Base-by-base conservation (phyloP, 2,329 filamentous ascomycete genomes). In the Pseudogymnoascus sp. region DNA sequence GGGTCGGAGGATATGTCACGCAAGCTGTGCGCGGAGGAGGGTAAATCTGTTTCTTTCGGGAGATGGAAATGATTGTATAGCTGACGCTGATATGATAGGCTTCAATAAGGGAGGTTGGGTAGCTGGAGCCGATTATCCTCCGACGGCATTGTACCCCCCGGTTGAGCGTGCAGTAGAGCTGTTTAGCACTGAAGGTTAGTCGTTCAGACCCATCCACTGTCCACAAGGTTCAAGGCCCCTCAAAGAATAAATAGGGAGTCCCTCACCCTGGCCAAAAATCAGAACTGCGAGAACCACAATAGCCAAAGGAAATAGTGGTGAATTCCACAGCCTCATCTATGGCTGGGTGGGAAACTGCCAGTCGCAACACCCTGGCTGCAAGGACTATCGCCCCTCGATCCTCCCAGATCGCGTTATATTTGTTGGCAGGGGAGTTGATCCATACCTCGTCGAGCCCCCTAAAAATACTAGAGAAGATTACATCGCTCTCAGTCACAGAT, bases 401-500 rank as follows among this genome's bases (percentile, higher is more conserved):
- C 47, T 53, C 6, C 43, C 43, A 14, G 43, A 53, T 53, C 43
- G 43, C 2, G 25, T 53, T 53, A 0, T 53, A 53, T 53, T 30
- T 5, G 25, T 53, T 4, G 43, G 43, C 8, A 7, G 12, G n/a
- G 43, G 25, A 53, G 2, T n/a, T 18, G 43, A 53, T 18, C 43
- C 43, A 4, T 33, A 53, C 25, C 25, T 53, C 2, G 25, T 53
- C 8, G 43, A 53, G 25, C 4, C 35, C 4, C n/a, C 25, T 3
- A 30, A 53, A 33, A n/a, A 15, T 2, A 2, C 25, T 6, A 47
- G 8, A 14, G 28, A 22, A 3, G 60, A 60, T 57, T 72, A 68
- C 28, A 61, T 68, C 14, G 66, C 67, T 4, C 61, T 71, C 7
- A 67, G 66, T 36, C 68, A 72, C 47, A 66, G 65, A n/a, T 70